Conservation (phyloP, 1,284 basidiomycete genomes). For the Cutaneotrichosporon sp. region DNA sequence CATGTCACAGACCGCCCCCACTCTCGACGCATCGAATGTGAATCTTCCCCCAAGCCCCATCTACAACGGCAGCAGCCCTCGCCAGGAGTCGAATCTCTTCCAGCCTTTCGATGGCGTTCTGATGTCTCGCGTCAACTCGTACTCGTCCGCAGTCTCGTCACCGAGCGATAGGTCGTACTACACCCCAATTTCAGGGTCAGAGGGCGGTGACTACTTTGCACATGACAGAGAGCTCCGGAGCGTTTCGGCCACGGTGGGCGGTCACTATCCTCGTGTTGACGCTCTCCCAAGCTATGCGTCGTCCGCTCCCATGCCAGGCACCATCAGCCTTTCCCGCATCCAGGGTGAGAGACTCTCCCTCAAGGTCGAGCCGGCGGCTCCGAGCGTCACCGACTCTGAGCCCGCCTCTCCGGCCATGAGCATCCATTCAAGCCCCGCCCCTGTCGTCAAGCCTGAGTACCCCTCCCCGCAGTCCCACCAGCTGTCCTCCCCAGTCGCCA, state of each 20-base stretch:
- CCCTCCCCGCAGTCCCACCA: neutral
- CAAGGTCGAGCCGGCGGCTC: neutral
- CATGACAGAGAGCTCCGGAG: slow-evolving; percentile 1
- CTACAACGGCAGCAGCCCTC: neutral
- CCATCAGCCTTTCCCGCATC: slow-evolving; percentile 6
- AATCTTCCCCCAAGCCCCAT: neutral
- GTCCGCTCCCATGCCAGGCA: neutral
- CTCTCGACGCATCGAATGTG: neutral
- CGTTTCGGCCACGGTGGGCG: neutral
- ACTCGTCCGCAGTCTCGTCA: neutral
- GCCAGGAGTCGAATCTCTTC: neutral
- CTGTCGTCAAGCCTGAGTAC: neutral
- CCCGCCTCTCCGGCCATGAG: neutral
- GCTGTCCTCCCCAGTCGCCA: neutral
- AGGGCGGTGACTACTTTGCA: neutral
- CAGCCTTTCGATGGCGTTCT: neutral
- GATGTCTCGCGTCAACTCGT: neutral
- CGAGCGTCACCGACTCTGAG: slow-evolving; percentile 6
- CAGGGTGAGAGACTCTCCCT: neutral
- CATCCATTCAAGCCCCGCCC: neutral
- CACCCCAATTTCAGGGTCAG: neutral
- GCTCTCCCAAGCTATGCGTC: neutral
- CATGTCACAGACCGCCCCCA: neutral
- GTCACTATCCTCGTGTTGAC: neutral
- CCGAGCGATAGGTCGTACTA: slow-evolving; percentile 1